Conservation (phyloP, 2,329 filamentous ascomycete genomes). For the Lachnellula arida region DNA sequence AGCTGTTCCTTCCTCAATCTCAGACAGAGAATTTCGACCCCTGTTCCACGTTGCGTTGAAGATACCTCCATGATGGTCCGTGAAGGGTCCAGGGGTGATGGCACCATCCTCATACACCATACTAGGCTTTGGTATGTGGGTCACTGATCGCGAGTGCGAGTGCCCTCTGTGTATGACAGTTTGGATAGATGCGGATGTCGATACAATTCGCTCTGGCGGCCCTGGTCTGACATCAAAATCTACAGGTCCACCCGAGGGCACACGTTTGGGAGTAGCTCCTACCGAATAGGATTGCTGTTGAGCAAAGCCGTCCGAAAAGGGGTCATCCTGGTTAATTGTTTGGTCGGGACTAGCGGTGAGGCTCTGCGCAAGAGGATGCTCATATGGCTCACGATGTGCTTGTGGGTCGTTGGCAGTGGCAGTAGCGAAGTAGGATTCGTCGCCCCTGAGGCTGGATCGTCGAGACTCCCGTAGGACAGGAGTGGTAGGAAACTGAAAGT, state of each 20-base stretch:
- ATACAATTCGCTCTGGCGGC: conserved; percentile 32
- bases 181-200: conserved; percentile 29
- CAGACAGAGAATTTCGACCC: conserved; percentile 18
- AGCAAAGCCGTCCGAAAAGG: conserved; percentile 30
- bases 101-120: conserved; percentile 12
- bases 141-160: conserved; percentile 35
- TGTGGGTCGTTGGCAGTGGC: conserved; percentile 37
- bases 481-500: conserved; percentile 46
- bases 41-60: conserved; percentile 21
- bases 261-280: conserved; percentile 33
- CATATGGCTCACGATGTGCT: conserved; percentile 40
- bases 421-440: conserved; percentile 47
- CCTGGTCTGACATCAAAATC: conserved; percentile 37
- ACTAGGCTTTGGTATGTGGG: conserved; percentile 13
- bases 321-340: conserved; percentile 32
- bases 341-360: conserved; percentile 64
- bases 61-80: conserved; percentile 26
- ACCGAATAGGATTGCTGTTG: conserved; percentile 38
- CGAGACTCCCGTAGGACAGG: conserved; percentile 36
- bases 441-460: conserved; percentile 52
- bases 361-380: conserved; percentile 73
- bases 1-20: conserved; percentile 44
- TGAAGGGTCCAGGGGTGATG: conserved; percentile 22
- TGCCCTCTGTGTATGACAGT: conserved; percentile 30
- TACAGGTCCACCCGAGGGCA: conserved; percentile 31